Conservation (phyloP, 2,329 filamentous ascomycete genomes). For the Elsinoe arachidis region DNA sequence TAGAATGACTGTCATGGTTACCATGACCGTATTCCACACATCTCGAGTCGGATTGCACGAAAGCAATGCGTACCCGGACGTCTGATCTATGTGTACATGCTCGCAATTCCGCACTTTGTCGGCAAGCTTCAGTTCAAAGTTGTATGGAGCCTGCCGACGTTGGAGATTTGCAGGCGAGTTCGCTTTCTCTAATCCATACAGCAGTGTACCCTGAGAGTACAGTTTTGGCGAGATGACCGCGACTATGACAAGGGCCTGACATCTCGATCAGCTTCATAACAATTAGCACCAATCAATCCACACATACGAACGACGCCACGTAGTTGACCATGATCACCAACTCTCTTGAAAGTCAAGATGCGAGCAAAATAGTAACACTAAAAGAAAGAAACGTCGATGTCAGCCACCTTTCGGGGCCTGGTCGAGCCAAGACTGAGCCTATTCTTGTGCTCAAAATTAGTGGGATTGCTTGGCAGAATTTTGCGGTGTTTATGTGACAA, state of each 20-base stretch:
- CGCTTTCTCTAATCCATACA: neutral
- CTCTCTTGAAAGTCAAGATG: no score
- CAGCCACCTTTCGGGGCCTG: no score
- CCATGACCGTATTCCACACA: conserved; percentile 40
- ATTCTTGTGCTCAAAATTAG: no score
- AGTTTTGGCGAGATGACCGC: conserved; percentile 9
- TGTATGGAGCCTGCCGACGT: conserved; percentile 5
- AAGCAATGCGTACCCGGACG: conserved; percentile 31
- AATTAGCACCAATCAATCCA: neutral
- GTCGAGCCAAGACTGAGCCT: no score
- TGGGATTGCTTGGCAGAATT: no score
- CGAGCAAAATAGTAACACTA: neutral
- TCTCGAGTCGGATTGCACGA: conserved; percentile 37
- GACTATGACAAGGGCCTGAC: conserved; percentile 9
- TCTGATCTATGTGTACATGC: conserved; percentile 33
- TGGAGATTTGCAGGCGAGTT: conserved; percentile 1
- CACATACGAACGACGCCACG: neutral
- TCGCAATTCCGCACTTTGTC: conserved; percentile 36
- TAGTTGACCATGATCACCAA: neutral
- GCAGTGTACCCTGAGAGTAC: conserved; percentile 1
- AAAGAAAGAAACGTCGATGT: neutral
- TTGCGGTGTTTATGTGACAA: no score
- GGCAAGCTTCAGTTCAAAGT: conserved; percentile 26
- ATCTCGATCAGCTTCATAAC: neutral
- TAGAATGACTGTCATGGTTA: conserved; percentile 17